Base-by-base conservation (phyloP, 306 rosid species). In the Parietaria judaica region DNA sequence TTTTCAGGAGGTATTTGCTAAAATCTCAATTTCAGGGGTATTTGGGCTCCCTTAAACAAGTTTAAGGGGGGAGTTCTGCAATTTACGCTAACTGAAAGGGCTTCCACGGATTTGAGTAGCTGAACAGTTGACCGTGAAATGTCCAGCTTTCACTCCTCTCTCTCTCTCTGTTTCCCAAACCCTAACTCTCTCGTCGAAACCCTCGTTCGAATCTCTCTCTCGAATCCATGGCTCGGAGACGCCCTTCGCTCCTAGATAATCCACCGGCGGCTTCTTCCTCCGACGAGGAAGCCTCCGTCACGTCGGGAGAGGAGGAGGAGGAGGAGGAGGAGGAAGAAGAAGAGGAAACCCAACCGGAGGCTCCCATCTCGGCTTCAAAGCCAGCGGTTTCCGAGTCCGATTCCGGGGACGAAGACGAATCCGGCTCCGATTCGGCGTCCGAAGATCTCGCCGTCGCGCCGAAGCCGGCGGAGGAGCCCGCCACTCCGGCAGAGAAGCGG, bases 261-360 rank as follows among this genome's bases (percentile, higher is more conserved):
- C 58, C 58, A 3, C 58, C 58, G 5, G 58, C 37, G 11, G 58
- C 58, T 8, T 54, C 58, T 54, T 54, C 58, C 11, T 54, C 58
- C 11, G 58, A 54, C 6, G 58, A 23, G 12, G 58, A 54, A 5
- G 58, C 17, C 3, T 23, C 31, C 31, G 58, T 17, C 9, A 17
- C 58, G 6, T 54, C 58, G 36, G 23, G 38, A 6, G 58, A 54
- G 0, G 58, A 54, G 35, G 58, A 54, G 35, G 58, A 54, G 35
- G 58, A 54, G 0, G n/a, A 53, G 31, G 57, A 7, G 15, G 57
- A 53, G 8, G 57, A 53, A 53, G 57, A 53, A 53, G 57, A 14
- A 15, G 57, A 4, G 15, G 34, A 53, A 16, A 36, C 54, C 16
- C 54, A 51, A 51, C 16, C 54, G 16, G 31, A 23, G 31, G 12